Percentiles rank a stretch among this genome's conserved stretches.
phyloP scores from a whole-genome alignment of 768 basidiomycete genomes.

The Auriscalpium microsporum region DNA sequence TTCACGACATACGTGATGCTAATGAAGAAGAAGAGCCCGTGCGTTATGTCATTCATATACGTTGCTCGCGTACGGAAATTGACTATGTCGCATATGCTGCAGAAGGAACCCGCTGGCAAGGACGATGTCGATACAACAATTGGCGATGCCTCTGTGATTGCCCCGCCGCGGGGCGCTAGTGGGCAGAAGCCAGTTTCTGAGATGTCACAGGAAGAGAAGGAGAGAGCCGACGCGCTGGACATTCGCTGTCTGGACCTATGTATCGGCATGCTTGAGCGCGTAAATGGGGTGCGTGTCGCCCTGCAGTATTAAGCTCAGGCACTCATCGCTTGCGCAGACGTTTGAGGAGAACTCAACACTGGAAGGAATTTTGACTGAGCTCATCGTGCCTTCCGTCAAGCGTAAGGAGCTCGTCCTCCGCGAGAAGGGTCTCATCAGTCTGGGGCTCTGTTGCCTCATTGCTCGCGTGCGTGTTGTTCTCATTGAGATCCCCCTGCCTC shows the following conservation, averaged over 20 bases:
- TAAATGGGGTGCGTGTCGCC: conserved; percentile 58
- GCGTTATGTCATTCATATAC: not conserved
- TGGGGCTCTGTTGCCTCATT: conserved; percentile 83
- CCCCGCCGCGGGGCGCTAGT: conserved; percentile 12
- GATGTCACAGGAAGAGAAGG: conserved; percentile 52
- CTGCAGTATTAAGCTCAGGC: not conserved
- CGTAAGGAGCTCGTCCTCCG: conserved; percentile 77
- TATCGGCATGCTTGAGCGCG: conserved; percentile 78
- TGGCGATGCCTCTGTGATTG: conserved; percentile 22
- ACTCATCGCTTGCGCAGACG: conserved; percentile 24
- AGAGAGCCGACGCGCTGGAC: conserved; percentile 54
- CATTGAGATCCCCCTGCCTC: not conserved
- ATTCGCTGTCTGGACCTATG: conserved; percentile 68
- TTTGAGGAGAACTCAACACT: conserved; percentile 64
- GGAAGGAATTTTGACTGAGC: conserved; percentile 61
- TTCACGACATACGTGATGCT: conserved; percentile 67
- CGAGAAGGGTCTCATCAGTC: conserved; percentile 70
- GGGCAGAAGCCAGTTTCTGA: conserved; percentile 29
- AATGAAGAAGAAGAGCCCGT: conserved; percentile 32
- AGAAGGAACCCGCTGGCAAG: conserved; percentile 17
- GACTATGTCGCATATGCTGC: not conserved
- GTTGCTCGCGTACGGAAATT: not conserved
- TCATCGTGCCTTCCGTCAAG: conserved; percentile 86
- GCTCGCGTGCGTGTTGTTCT: conserved; percentile 42
- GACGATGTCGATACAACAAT: conserved; percentile 29